These are phyloP conservation scores for Conringia planisiliqua DNA, from an alignment of 345 rosid genomes.

Conservation along the genomic window DNA sequence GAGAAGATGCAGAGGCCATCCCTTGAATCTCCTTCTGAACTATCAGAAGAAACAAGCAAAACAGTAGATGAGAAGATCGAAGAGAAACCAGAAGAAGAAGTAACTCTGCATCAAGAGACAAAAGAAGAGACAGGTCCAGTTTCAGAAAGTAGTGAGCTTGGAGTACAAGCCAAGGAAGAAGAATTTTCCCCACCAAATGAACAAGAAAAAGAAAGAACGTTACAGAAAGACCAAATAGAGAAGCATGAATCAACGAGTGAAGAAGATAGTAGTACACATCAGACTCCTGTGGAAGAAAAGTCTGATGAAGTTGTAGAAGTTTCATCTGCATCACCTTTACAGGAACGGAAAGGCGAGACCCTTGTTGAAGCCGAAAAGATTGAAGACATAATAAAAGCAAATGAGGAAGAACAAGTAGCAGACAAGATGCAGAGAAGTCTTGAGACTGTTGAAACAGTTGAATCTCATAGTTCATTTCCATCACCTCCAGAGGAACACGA, in stretches of 20 bases:
- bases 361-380: neutral
- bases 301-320: neutral
- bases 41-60: constrained; percentile 25
- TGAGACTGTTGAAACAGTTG: neutral
- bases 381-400: neutral
- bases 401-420: neutral
- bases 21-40: constrained; percentile 17
- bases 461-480: constrained; percentile 16
- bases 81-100: constrained; percentile 1
- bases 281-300: neutral
- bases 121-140: constrained; percentile 3
- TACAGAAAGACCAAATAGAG: constrained; percentile 2
- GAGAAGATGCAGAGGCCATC: neutral
- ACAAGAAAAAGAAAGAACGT: neutral
- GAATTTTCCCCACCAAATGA: constrained; percentile 10
- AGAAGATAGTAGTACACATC: neutral
- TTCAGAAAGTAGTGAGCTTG: neutral
- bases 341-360: constrained; percentile 2
- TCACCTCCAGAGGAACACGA: neutral
- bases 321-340: constrained; percentile 1
- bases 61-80: neutral
- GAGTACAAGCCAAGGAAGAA: neutral
- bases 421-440: neutral
- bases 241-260: constrained; percentile 6
- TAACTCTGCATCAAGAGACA: constrained; percentile 4